A percentile compares a stretch with the other conserved stretches of the same genome.
These are phyloP conservation scores for Iberis amara DNA, from an alignment of 441 rosid genomes.

Conservation along the genomic window DNA sequence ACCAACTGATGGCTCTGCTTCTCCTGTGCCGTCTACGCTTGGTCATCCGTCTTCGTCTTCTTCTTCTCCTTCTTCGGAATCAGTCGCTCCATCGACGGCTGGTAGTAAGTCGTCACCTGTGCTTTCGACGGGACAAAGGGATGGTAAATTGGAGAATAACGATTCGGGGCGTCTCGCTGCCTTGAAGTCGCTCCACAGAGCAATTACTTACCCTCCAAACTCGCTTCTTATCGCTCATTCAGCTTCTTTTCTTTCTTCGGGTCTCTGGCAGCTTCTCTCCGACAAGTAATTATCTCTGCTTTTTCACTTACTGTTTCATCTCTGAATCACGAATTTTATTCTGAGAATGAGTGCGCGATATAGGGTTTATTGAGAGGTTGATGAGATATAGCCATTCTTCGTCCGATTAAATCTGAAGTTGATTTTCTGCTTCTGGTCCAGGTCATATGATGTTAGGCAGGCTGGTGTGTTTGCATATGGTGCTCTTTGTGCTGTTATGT, in stretches of 20 bases:
- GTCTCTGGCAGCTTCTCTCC: constrained; percentile 73
- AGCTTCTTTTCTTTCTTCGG: constrained; percentile 80
- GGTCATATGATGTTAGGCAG: constrained; percentile 74
- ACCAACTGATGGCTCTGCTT: constrained; percentile 48
- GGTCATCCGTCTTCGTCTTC: constrained; percentile 27
- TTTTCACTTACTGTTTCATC: neutral
- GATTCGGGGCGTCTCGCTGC: constrained; percentile 70
- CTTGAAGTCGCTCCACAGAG: constrained; percentile 80
- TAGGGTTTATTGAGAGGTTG: constrained; percentile 4
- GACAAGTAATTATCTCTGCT: constrained; percentile 54
- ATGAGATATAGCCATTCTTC: neutral
- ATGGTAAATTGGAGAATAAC: constrained; percentile 36
- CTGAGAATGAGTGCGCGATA: neutral
- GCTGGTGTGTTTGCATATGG: constrained; percentile 76
- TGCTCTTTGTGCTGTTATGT: constrained; percentile 75
- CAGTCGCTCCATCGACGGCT: constrained; percentile 27
- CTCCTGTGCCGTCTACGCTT: constrained; percentile 34
- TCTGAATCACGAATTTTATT: constrained; percentile 8
- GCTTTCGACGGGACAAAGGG: constrained; percentile 8
- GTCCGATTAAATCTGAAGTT: constrained; percentile 2
- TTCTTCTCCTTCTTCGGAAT: constrained; percentile 19
- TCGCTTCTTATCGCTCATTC: constrained; percentile 79
- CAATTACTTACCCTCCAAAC: constrained; percentile 78
- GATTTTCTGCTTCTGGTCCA: constrained; percentile 30
- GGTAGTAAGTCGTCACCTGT: constrained; percentile 6